A percentile compares a stretch with the other conserved stretches of the same genome.
Evolutionary conservation across 2,329 filamentous ascomycete genomes (phyloP).

Genomic region (Penicillium psychrosexuale): DNA sequence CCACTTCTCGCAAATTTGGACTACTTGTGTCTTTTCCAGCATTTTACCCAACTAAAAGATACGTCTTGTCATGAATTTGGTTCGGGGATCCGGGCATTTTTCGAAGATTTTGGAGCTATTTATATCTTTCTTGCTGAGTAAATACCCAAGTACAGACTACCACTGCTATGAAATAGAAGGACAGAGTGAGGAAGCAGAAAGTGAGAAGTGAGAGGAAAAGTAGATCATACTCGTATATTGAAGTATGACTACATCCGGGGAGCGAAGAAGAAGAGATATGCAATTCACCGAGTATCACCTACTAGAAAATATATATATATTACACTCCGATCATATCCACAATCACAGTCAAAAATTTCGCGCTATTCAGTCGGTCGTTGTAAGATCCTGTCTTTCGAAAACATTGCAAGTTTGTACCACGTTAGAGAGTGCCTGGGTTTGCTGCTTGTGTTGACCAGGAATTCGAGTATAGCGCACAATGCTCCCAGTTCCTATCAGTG

Average conservation of each 20-base stretch:
- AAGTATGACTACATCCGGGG: background rate
- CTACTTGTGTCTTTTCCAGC: background rate
- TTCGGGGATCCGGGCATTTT: background rate
- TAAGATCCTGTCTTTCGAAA: constrained; percentile 70
- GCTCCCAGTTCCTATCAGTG: no score
- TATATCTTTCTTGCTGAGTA: background rate
- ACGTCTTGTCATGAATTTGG: background rate
- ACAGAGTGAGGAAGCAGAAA: background rate
- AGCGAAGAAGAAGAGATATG: background rate
- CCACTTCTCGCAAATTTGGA: background rate
- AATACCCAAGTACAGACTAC: no score
- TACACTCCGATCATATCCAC: constrained; percentile 43
- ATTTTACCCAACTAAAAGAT: background rate
- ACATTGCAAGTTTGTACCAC: constrained; percentile 56
- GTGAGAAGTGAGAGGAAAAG: background rate
- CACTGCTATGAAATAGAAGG: background rate
- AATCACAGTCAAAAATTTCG: constrained; percentile 55
- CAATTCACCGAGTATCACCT: background rate
- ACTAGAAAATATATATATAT: background rate
- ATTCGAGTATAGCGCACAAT: no score
- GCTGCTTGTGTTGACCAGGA: no score
- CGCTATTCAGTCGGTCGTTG: constrained; percentile 67
- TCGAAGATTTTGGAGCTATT: no score
- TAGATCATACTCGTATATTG: background rate
- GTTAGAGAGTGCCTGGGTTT: no score